Conservation (phyloP, 108 stramenopile species). For the Skeletonema costatum region DNA sequence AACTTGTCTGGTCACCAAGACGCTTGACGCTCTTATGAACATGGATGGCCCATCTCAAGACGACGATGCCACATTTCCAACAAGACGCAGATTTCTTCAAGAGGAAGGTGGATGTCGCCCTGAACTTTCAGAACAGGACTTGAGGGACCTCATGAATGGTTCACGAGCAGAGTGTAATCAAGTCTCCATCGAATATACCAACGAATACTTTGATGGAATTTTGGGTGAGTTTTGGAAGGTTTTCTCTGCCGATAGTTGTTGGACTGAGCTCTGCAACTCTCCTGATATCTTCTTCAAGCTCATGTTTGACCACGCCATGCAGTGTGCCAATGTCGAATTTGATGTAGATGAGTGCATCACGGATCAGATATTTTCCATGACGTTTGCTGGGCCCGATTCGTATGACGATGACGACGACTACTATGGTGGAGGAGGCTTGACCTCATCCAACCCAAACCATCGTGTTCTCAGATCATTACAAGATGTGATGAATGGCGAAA, state of each 20-base stretch:
- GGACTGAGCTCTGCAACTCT: neutral
- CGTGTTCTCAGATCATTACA: neutral
- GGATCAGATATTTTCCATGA: slow-evolving; percentile 7
- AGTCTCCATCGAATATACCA: neutral
- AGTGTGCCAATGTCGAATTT: slow-evolving; percentile 20
- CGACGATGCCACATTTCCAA: neutral
- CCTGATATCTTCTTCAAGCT: neutral
- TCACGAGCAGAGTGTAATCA: neutral
- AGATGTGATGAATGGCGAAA: neutral
- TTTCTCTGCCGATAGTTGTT: neutral
- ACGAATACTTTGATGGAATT: neutral
- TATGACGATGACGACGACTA: neutral
- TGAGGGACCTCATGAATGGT: neutral
- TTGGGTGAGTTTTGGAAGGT: neutral
- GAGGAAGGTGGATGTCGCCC: neutral
- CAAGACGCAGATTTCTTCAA: neutral
- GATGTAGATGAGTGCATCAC: slow-evolving; percentile 24
- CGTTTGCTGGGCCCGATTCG: neutral
- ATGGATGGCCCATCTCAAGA: neutral
- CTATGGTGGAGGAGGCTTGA: neutral
- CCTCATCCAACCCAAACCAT: neutral
- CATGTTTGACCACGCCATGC: neutral
- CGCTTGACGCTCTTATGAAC: slow-evolving; percentile 8
- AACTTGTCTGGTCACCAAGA: slow-evolving; percentile 17
- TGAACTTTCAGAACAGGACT: neutral